Evolutionary conservation across 2,329 filamentous ascomycete genomes (phyloP), one percentile per base, ranked within the genome.

Genomic region (Fusarium caatingaense): DNA sequence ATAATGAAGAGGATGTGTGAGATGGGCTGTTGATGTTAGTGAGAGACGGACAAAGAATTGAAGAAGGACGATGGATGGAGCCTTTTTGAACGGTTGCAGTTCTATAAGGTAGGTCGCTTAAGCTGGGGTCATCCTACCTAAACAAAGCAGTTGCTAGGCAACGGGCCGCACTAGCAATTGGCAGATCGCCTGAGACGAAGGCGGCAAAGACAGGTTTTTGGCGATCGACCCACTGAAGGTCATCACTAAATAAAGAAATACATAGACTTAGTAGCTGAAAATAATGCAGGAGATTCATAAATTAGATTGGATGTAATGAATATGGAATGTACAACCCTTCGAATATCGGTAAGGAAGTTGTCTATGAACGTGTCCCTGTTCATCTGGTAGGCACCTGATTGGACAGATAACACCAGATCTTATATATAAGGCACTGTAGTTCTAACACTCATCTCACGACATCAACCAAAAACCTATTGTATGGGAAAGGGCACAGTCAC

Each of bases 1-100:
- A 95, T 90, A 64, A 68, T 73, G 60, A 21, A 56, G 27, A 30
- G 41, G 42, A 37, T 11, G 21, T 28, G 12, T 45, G 40, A 53
- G 30, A 37, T 44, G 23, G 44, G 41, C 65, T 72, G 66, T 65
- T 64, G 53, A 64, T 69, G 72, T 74, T 76, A 76, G 73, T 72
- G 66, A 56, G 51, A 46, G 54, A 50, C 47, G 44, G 56, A 49
- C 42, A 53, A 50, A 41, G 50, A 50, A 51, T 45, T 28, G 55
- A 65, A 56, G 57, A 61, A 61, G 60, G 49, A 69, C 53, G 56
- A 64, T 61, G 56, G 56, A 49, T 48, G 60, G 60, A 42, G 63
- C 63, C 63, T 47, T 50, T 66, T 56, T 59, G 60, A 56, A 66
- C 47, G 21, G 62, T 60, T 64, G 42, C 45, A 49, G 60, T 62